Conservation (phyloP, 495 filamentous ascomycete genomes). For the Lindgomyces ingoldianus region DNA sequence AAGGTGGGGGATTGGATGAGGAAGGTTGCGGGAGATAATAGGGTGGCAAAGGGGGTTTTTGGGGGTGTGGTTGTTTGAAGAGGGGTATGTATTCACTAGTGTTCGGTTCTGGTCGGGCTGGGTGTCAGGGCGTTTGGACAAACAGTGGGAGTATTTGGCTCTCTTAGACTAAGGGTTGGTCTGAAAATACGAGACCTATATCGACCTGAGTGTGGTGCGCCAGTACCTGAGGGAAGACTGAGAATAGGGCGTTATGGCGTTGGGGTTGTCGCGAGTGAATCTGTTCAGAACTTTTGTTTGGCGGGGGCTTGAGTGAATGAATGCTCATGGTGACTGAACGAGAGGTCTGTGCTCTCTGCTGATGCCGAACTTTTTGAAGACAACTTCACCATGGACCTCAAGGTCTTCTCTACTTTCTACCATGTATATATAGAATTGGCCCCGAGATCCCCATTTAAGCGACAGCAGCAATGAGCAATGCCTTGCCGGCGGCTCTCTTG, state of each 20-base stretch:
- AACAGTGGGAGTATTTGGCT: neutral
- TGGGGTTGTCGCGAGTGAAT: neutral
- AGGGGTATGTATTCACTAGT: neutral
- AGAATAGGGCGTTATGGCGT: neutral
- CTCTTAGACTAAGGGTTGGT: too few species aligned
- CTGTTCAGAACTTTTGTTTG: too few species aligned
- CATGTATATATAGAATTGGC: neutral
- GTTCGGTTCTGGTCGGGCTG: neutral
- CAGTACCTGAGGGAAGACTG: too few species aligned
- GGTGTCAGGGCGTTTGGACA: neutral
- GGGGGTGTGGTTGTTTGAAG: neutral
- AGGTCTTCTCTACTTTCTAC: neutral
- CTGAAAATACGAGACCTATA: too few species aligned
- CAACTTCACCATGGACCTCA: neutral
- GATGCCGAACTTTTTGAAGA: slow-evolving; percentile 7
- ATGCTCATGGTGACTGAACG: slow-evolving; percentile 3
- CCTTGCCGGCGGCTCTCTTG: slow-evolving; percentile 36
- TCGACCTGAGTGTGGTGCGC: too few species aligned
- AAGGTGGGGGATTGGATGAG: slow-evolving; percentile 1
- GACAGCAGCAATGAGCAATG: slow-evolving; percentile 43
- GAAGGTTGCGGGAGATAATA: neutral
- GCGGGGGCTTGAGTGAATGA: neutral
- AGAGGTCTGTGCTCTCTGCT: neutral
- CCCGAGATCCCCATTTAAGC: neutral
- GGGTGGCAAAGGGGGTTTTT: neutral